These are phyloP conservation scores for Stemphylium beticola DNA, from an alignment of 2,329 filamentous ascomycete genomes.

Conservation along the genomic window DNA sequence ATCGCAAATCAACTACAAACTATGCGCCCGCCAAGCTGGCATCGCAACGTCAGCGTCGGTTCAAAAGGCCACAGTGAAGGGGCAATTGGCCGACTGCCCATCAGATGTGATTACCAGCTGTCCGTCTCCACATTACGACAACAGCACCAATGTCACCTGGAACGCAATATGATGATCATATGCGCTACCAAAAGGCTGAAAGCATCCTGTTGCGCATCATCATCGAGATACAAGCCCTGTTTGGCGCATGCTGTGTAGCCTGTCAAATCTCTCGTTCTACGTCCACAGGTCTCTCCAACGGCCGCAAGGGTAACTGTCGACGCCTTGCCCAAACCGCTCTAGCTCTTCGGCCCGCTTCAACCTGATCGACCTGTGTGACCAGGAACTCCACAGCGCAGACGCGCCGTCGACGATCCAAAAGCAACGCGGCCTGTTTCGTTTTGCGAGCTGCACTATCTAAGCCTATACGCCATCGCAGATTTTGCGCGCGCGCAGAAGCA, in stretches of 20 bases:
- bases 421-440: slow-evolving; percentile 18
- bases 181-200: slow-evolving; percentile 19
- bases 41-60: slow-evolving; percentile 7
- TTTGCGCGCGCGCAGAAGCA: slow-evolving; percentile 3
- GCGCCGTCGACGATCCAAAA: slow-evolving; percentile 20
- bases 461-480: slow-evolving; percentile 4
- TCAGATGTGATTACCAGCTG: slow-evolving; percentile 10
- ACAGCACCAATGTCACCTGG: slow-evolving; percentile 13
- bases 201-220: slow-evolving; percentile 14
- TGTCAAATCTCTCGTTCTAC: slow-evolving; percentile 37
- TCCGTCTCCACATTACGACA: slow-evolving; percentile 15
- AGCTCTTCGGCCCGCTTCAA: slow-evolving; percentile 37
- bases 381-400: slow-evolving; percentile 19
- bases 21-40: slow-evolving; percentile 1
- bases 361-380: slow-evolving; percentile 33
- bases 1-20: slow-evolving; percentile 6
- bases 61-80: not conserved
- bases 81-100: slow-evolving; percentile 13
- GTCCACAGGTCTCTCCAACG: slow-evolving; percentile 34
- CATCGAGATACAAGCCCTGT: slow-evolving; percentile 28
- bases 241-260: slow-evolving; percentile 34
- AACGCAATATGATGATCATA: slow-evolving; percentile 25
- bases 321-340: slow-evolving; percentile 23
- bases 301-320: slow-evolving; percentile 29
- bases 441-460: slow-evolving; percentile 9